phyloP scores from a whole-genome alignment of 305 asterid species.

The Fraxinus velutina region DNA sequence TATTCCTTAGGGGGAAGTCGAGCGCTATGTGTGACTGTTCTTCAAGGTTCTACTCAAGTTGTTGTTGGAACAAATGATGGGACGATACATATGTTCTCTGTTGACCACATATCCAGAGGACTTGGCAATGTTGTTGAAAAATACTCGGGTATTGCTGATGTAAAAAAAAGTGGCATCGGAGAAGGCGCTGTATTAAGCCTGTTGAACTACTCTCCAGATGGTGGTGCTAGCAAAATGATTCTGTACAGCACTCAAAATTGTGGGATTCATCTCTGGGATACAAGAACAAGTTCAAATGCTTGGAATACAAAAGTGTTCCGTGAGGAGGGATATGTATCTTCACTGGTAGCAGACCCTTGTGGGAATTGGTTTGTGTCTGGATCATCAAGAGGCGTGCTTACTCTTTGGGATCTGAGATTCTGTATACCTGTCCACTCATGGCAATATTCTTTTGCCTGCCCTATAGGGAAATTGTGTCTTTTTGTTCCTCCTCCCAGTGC shows the following conservation, averaged over 20 bases:
- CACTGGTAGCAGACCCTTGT: constrained; percentile 87
- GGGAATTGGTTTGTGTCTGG: constrained; percentile 99
- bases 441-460: constrained; percentile 80
- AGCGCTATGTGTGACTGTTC: constrained; percentile 81
- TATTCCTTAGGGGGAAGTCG: constrained; percentile 83
- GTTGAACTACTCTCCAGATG: constrained; percentile 79
- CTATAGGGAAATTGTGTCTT: constrained; percentile 87
- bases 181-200: constrained; percentile 88
- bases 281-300: constrained; percentile 62
- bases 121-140: constrained; percentile 91
- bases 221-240: constrained; percentile 59
- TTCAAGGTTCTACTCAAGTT: constrained; percentile 79
- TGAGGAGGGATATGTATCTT: constrained; percentile 80
- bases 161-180: constrained; percentile 56
- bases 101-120: constrained; percentile 88
- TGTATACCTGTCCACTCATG: constrained; percentile 93
- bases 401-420: constrained; percentile 98
- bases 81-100: constrained; percentile 76
- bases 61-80: constrained; percentile 97
- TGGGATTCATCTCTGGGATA: constrained; percentile 94
- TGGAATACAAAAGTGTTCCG: constrained; percentile 83
- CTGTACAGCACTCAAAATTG: constrained; percentile 82
- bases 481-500: constrained; percentile 85
- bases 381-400: constrained; percentile 93
- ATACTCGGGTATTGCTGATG: constrained; percentile 89